Conservation (phyloP, 805 yeast species). For the Hanseniaspora singularis region DNA sequence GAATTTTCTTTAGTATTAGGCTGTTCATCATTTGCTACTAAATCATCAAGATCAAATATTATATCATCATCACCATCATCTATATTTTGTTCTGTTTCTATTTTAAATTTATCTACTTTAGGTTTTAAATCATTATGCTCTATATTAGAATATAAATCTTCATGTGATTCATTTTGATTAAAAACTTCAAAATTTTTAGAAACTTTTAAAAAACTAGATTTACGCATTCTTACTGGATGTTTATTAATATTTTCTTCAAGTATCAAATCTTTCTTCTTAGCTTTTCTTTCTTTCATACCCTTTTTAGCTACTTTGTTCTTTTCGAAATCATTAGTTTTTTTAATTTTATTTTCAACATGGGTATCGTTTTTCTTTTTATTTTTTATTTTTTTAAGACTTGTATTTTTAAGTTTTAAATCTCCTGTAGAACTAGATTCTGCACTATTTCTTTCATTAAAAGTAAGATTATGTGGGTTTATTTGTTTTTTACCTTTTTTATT, state of each 20-base stretch:
- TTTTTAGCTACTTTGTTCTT: background rate
- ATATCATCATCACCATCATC: conserved; percentile 18
- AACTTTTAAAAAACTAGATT: conserved; percentile 26
- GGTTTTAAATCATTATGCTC: conserved; percentile 14
- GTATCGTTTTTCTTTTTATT: conserved; percentile 6
- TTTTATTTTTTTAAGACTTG: conserved; percentile 6
- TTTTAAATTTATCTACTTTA: conserved; percentile 14
- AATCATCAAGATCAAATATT: conserved; percentile 23
- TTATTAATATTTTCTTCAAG: conserved; percentile 1
- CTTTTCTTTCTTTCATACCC: conserved; percentile 14
- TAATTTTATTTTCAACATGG: conserved; percentile 1
- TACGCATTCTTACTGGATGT: conserved; percentile 23
- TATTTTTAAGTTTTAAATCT: conserved; percentile 4
- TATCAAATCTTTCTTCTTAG: conserved; percentile 1
- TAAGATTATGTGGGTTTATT: conserved; percentile 1
- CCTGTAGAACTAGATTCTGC: background rate
- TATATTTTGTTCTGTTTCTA: background rate
- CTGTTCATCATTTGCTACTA: conserved; percentile 5
- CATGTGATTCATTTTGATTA: conserved; percentile 21
- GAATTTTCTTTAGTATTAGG: conserved; percentile 1
- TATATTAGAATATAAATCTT: conserved; percentile 25
- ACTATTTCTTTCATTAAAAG: conserved; percentile 7
- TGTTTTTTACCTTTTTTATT: conserved; percentile 5
- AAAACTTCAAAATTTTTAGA: conserved; percentile 26
- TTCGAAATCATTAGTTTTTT: background rate